Evolutionary conservation across 306 rosid genomes (phyloP), one percentile per base, ranked within the genome.

Genomic region (Cicer cuneatum): DNA sequence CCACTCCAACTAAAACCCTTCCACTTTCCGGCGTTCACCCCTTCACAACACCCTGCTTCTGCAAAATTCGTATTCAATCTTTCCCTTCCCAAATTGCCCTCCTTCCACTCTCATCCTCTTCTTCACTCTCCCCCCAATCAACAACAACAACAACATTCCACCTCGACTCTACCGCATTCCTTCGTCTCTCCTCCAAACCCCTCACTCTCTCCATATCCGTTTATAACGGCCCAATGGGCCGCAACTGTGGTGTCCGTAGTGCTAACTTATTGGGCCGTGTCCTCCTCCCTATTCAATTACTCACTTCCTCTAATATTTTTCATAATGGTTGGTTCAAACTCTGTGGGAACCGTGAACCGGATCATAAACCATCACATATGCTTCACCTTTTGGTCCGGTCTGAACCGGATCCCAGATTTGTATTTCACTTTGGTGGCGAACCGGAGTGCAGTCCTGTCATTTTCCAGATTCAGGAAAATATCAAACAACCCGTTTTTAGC

Each of bases 371-470:
- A 2, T 83, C 92, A 1, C 85, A 90, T 2, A 73, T 81, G 43
- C 71, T 93, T 15, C 98, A 90, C 69, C 29, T 90, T 13, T 49
- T 58, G 48, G 86, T 90, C 60, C 86, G 93, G 66, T 81, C 92
- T 7, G 97, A 93, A 79, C 97, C 90, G 13, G 96, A 90, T 39
- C 97, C 98, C 0, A 85, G 97, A 2, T 93, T 87, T 61, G 92
- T 93, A 7, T 93, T 93, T 10, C 90, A 93, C 62, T 93, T 90
- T 76, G 96, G 88, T 2, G 96, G 97, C 0, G 98, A 93, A 73
- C 98, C 97, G 72, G 97, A 93, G 81, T 89, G 93, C 29, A 90
- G 97, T 68, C 98, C 97, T 0, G 97, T 93, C 10, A 88, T 93
- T 82, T 93, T 80, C n/a, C 98, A 93, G 92, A 85, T 90, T 85